Evolutionary conservation across 1,284 basidiomycete genomes (phyloP).

Genomic region (Tilletia indica): DNA sequence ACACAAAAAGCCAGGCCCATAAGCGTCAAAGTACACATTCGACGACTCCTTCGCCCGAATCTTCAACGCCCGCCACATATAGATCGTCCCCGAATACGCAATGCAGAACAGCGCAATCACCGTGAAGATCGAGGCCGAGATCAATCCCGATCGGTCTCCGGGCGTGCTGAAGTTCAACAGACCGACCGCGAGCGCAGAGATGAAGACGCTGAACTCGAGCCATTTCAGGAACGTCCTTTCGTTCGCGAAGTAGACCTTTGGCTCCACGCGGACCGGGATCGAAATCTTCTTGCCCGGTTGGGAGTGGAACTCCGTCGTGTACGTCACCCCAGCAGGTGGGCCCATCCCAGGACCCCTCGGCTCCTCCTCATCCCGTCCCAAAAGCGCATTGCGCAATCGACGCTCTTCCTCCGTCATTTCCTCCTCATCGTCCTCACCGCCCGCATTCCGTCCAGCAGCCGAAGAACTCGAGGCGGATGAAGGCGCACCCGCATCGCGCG

Average conservation of each 20-base stretch:
- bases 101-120: slow-evolving; percentile 83
- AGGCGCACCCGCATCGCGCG: slow-evolving; percentile 22
- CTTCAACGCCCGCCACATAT: slow-evolving; percentile 76
- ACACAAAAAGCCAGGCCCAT: slow-evolving; percentile 51
- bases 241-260: slow-evolving; percentile 95
- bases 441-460: not conserved
- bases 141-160: slow-evolving; percentile 73
- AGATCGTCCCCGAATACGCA: slow-evolving; percentile 81
- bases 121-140: slow-evolving; percentile 84
- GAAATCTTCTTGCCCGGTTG: slow-evolving; percentile 85
- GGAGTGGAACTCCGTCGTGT: slow-evolving; percentile 75
- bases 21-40: slow-evolving; percentile 53
- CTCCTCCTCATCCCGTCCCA: slow-evolving; percentile 52
- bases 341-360: slow-evolving; percentile 66
- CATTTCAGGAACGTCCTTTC: slow-evolving; percentile 76
- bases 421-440: slow-evolving; percentile 25
- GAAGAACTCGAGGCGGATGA: not conserved
- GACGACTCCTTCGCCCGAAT: slow-evolving; percentile 59
- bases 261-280: slow-evolving; percentile 89
- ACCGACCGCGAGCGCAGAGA: slow-evolving; percentile 54
- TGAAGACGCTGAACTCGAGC: slow-evolving; percentile 78
- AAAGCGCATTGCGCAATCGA: slow-evolving; percentile 42
- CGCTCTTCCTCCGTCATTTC: slow-evolving; percentile 58
- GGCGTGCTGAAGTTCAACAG: slow-evolving; percentile 77
- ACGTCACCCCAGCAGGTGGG: slow-evolving; percentile 60